These are phyloP conservation scores for Auriscalpium orientale DNA, from an alignment of 768 basidiomycete genomes.

Conservation along the genomic window DNA sequence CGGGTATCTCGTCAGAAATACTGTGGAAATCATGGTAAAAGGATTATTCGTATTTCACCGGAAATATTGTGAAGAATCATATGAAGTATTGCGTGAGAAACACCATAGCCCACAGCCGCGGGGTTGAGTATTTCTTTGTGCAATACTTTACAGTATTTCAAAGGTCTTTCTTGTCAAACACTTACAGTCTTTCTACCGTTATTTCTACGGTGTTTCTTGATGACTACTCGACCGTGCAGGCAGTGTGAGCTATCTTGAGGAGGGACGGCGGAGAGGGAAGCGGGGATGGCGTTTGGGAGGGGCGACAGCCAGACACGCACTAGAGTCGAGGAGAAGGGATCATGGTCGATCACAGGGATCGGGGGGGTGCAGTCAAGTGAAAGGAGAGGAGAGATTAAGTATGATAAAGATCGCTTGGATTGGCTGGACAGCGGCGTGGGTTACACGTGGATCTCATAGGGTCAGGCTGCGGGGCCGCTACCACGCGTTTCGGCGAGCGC, in stretches of 20 bases:
- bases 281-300: not conserved
- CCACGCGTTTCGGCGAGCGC: not conserved
- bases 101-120: no score
- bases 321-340: not conserved
- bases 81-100: no score
- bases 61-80: no score
- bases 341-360: not conserved
- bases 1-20: no score
- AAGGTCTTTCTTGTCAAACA: no score
- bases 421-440: not conserved
- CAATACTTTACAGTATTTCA: no score
- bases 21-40: no score
- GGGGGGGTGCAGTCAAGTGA: not conserved
- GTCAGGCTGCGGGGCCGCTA: not conserved
- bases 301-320: not conserved
- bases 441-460: constrained; percentile 3
- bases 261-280: not conserved
- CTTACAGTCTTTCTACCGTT: no score
- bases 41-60: no score
- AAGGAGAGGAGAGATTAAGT: constrained; percentile 6
- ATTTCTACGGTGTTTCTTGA: no score
- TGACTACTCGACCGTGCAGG: no score
- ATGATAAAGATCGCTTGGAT: constrained; percentile 5
- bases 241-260: constrained; percentile 4
- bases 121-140: no score